Evolutionary conservation across 768 basidiomycete species (phyloP).

Genomic region (Leccinum sublutescens): DNA sequence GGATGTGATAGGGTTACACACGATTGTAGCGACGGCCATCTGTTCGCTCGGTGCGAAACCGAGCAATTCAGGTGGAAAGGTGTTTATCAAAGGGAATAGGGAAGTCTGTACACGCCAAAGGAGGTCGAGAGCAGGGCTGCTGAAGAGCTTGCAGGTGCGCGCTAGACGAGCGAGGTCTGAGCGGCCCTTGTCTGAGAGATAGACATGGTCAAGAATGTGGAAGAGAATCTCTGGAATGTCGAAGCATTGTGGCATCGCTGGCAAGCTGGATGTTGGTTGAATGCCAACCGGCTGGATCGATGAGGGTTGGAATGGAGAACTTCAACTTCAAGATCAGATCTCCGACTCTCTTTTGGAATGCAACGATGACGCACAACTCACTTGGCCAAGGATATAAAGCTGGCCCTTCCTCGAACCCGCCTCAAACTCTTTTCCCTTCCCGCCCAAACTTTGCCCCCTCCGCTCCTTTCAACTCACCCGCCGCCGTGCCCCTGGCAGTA

Average conservation of each 20-base stretch:
- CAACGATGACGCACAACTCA: background rate
- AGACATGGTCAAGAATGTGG: conserved; percentile 19
- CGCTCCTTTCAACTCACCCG: conserved; percentile 22
- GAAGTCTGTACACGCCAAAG: conserved; percentile 23
- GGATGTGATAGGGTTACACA: background rate
- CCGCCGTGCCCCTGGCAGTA: conserved; percentile 9
- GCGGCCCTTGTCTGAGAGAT: conserved; percentile 1
- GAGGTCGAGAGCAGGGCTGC: conserved; percentile 19
- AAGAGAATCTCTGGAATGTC: conserved; percentile 20
- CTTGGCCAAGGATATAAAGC: conserved; percentile 20
- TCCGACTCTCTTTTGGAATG: background rate
- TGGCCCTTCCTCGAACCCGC: background rate
- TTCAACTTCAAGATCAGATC: background rate
- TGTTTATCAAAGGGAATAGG: conserved; percentile 15
- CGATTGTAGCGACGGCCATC: conserved; percentile 17
- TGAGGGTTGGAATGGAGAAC: background rate
- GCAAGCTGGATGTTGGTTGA: background rate
- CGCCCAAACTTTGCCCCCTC: conserved; percentile 15
- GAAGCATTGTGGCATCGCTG: conserved; percentile 9
- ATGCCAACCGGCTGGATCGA: background rate
- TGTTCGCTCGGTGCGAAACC: conserved; percentile 13
- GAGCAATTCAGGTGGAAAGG: conserved; percentile 19
- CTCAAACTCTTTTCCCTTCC: conserved; percentile 7
- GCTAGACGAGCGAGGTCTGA: conserved; percentile 17
- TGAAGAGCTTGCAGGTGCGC: conserved; percentile 18